phyloP scores from a whole-genome alignment of 306 rosid genomes.

The Castanea mollissima region DNA sequence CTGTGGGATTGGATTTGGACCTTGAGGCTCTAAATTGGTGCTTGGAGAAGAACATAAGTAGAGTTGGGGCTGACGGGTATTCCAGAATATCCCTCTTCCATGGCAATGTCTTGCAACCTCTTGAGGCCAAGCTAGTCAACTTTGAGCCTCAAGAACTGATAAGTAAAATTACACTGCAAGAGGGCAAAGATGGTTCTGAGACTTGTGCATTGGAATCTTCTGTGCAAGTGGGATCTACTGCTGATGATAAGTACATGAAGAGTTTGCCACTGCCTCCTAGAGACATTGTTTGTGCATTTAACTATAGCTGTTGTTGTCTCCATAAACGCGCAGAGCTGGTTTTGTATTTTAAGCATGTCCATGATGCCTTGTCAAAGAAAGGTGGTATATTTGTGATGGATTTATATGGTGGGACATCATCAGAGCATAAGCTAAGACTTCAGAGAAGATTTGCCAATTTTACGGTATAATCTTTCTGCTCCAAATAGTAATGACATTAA shows the following conservation, averaged over 20 bases:
- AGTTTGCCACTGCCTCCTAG: conserved; percentile 47
- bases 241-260: conserved; percentile 34
- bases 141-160: conserved; percentile 45
- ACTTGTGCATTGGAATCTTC: conserved; percentile 34
- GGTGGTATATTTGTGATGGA: conserved; percentile 97
- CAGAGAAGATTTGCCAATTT: conserved; percentile 83
- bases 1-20: conserved; percentile 82
- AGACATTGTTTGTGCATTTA: conserved; percentile 88
- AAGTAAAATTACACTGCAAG: conserved; percentile 43
- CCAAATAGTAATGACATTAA: conserved; percentile 6
- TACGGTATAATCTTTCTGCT: conserved; percentile 51
- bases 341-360: conserved; percentile 76
- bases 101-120: conserved; percentile 81
- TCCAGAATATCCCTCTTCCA: conserved; percentile 85
- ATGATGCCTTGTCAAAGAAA: conserved; percentile 54
- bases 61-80: conserved; percentile 63
- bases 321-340: conserved; percentile 77
- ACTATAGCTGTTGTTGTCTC: conserved; percentile 96
- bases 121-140: conserved; percentile 60
- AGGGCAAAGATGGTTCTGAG: conserved; percentile 25
- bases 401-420: conserved; percentile 88
- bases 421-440: conserved; percentile 76
- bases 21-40: conserved; percentile 82
- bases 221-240: conserved; percentile 29
- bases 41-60: conserved; percentile 67